Evolutionary conservation across 495 filamentous ascomycete genomes (phyloP), one percentile per base, ranked within the genome.

Genomic region (Hypoxylon subgilvum): DNA sequence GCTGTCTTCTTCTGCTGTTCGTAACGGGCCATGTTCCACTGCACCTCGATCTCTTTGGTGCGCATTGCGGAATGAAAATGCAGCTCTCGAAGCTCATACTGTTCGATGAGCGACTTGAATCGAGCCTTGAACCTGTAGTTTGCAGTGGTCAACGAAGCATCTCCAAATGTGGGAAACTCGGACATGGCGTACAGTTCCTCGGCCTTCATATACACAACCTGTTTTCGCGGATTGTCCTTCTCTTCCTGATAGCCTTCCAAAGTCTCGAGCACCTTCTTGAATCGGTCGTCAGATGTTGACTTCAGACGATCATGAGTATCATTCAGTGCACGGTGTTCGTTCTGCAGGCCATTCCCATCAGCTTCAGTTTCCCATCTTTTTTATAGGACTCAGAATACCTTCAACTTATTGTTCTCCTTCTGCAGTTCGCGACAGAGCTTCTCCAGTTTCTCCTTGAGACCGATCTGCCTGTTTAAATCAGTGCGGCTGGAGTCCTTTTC

Each of bases 31-130:
- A 90, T 84, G 52, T 96, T 88, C 68, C 88, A 89, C 61, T 96
- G 92, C 21, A 97, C 90, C 73, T 97, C 95, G n/a, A 94, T 84
- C 63, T 97, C 95, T 69, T 97, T 97, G 62, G 88, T 90, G 52
- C 92, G 89, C 68, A 97, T 82, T 13, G 96, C 79, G 19, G 89
- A 86, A 66, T 91, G 86, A 75, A 95, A 97, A 56, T 96, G 91
- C 17, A 96, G 74, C 67, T 98, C 94, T 17, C 94, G 88, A 35
- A 93, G 82, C 71, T 98, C 94, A 69, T 95, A 96, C 73, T 98
- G 94, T 30, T 98, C 93, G 52, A 91, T 86, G 61, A 98, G 84
- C 2, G 89, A 92, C 70, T 92, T 97, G 74, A 97, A 92, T 60
- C 92, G 91, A 56, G 85, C 81, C 62, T 88, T 89, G 67, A 97